Evolutionary conservation across 2,329 filamentous ascomycete species (phyloP).

Genomic region (Fusarium sp.): DNA sequence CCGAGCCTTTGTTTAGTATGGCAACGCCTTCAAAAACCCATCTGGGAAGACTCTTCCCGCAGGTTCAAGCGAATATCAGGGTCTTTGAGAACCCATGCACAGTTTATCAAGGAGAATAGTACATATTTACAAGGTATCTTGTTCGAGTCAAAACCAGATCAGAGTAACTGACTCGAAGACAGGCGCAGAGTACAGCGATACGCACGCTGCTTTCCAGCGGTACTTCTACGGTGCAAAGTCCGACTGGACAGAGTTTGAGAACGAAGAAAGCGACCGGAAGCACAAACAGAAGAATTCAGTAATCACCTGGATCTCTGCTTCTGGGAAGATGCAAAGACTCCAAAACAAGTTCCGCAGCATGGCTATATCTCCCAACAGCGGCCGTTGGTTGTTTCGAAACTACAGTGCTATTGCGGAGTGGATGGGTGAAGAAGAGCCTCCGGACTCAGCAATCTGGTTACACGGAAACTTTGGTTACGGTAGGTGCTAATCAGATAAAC

Average conservation of each 20-base stretch:
- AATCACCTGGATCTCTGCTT: background rate
- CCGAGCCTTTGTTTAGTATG: background rate
- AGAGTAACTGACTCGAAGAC: background rate
- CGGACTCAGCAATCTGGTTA: slow-evolving; percentile 6
- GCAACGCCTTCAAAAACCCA: slow-evolving; percentile 13
- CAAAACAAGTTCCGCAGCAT: background rate
- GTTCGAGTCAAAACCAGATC: accelerated
- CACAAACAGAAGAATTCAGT: background rate
- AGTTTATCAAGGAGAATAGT: background rate
- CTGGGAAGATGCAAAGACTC: background rate
- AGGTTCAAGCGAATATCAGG: background rate
- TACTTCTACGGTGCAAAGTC: background rate
- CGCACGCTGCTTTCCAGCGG: background rate
- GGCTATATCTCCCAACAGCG: background rate
- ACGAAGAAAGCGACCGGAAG: accelerated
- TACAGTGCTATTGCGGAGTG: slow-evolving; percentile 3
- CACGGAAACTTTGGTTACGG: slow-evolving; percentile 11
- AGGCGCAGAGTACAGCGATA: accelerated
- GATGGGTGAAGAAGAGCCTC: slow-evolving; percentile 10
- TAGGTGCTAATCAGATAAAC: background rate
- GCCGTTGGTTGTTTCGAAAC: slow-evolving; percentile 9
- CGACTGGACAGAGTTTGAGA: background rate
- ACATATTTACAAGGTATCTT: background rate
- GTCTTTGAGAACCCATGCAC: background rate
- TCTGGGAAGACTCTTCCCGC: background rate